Evolutionary conservation across 2,329 filamentous ascomycete species (phyloP).

Genomic region (Cladosporium sp.): DNA sequence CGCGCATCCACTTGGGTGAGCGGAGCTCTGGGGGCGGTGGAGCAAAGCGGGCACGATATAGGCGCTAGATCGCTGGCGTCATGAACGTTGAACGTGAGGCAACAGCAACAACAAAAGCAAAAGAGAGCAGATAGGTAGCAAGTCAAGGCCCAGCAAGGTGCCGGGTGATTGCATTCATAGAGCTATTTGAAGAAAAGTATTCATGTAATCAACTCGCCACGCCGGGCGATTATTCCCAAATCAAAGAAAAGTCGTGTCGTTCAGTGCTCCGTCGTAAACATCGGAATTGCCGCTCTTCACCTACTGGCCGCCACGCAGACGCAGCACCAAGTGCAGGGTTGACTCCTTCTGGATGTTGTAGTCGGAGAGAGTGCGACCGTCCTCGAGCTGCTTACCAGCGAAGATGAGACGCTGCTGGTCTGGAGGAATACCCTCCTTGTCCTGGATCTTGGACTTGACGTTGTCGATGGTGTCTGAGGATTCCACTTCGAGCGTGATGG

Average conservation of each 20-base stretch:
- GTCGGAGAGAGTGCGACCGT: slow-evolving; percentile 82
- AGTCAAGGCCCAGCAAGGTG: not conserved
- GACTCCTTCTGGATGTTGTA: slow-evolving; percentile 85
- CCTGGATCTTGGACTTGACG: slow-evolving; percentile 98
- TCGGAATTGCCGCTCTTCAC: slow-evolving; percentile 5
- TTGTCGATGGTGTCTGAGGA: slow-evolving; percentile 98
- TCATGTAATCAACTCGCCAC: slow-evolving; percentile 9
- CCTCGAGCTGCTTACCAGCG: slow-evolving; percentile 90
- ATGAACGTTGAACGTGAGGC: slow-evolving; percentile 6
- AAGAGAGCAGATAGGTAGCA: not conserved
- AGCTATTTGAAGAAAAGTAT: slow-evolving; percentile 7
- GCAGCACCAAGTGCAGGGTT: slow-evolving; percentile 59
- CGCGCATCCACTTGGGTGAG: not conserved
- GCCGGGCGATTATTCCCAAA: slow-evolving; percentile 3
- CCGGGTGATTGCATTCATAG: slow-evolving; percentile 2
- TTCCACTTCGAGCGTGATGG: slow-evolving; percentile 97
- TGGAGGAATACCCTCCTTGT: slow-evolving; percentile 95
- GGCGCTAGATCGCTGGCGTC: slow-evolving; percentile 7
- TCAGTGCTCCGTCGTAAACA: slow-evolving; percentile 5
- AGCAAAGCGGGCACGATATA: slow-evolving; percentile 1
- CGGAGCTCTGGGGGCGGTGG: slow-evolving; percentile 4
- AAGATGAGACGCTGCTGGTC: slow-evolving; percentile 96
- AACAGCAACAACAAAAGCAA: not conserved
- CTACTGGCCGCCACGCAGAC: slow-evolving; percentile 54
- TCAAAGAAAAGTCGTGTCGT: slow-evolving; percentile 3